These are phyloP conservation scores for Priceomyces medius DNA, from an alignment of 805 yeast genomes.

Conservation along the genomic window DNA sequence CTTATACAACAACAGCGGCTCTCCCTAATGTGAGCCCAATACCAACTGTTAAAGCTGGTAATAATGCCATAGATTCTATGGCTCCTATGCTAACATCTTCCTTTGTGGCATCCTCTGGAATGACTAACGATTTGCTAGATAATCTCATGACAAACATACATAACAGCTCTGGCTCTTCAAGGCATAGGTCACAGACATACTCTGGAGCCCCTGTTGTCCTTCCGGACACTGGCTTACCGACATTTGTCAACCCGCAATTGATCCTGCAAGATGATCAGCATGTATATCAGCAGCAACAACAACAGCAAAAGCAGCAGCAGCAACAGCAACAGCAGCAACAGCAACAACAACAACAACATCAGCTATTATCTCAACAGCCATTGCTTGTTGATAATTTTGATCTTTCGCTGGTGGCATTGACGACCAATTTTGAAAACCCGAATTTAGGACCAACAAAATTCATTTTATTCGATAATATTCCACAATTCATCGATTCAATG, in stretches of 20 bases:
- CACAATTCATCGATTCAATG: constrained; percentile 60
- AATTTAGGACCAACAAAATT: constrained; percentile 74
- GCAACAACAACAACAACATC: constrained; percentile 9
- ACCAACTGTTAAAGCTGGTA: constrained; percentile 11
- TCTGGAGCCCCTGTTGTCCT: constrained; percentile 34
- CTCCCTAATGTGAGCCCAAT: constrained; percentile 18
- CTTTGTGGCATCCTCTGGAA: constrained; percentile 16
- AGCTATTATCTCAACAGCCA: constrained; percentile 15
- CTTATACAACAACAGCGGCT: constrained; percentile 51
- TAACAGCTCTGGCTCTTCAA: constrained; percentile 12
- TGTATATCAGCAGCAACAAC: constrained; percentile 6
- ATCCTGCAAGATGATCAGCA: constrained; percentile 9
- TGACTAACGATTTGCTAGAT: constrained; percentile 32
- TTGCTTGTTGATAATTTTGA: constrained; percentile 57
- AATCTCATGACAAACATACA: constrained; percentile 27
- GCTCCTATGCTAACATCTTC: constrained; percentile 24
- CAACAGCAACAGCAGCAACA: constrained; percentile 8
- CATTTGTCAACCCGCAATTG: constrained; percentile 6
- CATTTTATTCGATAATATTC: constrained; percentile 77
- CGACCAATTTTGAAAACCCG: constrained; percentile 71
- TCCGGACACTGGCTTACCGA: constrained; percentile 9
- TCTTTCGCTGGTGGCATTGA: constrained; percentile 56
- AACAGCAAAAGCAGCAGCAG: constrained; percentile 7
- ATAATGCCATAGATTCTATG: constrained; percentile 10
- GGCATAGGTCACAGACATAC: constrained; percentile 42